Evolutionary conservation across 257 asterid genomes (phyloP).

Genomic region (Capsicum rhomboideum): DNA sequence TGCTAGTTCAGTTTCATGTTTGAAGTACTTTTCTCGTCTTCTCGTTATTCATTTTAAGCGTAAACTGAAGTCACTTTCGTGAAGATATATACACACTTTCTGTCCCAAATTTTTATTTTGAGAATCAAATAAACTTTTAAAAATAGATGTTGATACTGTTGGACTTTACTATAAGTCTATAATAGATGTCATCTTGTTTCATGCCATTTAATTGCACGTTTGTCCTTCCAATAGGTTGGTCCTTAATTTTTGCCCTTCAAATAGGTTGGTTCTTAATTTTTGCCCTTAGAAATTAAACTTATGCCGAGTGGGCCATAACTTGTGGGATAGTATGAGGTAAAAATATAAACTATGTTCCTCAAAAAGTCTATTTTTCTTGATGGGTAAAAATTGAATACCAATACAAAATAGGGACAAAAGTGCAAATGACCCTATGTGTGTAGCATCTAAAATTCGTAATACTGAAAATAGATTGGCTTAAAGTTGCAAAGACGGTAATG

Average conservation of each 20-base stretch:
- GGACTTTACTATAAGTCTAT: background rate
- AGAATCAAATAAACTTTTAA: background rate
- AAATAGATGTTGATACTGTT: background rate
- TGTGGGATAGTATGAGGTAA: no score
- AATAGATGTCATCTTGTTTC: background rate
- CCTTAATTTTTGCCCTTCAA: no score
- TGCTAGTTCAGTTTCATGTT: background rate
- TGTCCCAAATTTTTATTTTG: background rate
- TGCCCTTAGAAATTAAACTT: no score
- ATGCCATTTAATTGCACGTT: no score
- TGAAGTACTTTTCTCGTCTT: background rate
- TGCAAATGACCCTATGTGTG: background rate
- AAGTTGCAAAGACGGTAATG: background rate
- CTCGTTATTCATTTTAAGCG: background rate
- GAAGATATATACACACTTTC: background rate
- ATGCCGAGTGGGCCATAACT: no score
- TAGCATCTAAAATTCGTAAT: background rate
- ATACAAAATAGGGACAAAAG: no score
- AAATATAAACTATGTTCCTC: no score
- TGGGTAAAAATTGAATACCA: no score
- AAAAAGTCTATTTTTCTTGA: no score
- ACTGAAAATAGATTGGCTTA: background rate
- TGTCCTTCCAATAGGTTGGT: no score
- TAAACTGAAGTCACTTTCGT: no score
- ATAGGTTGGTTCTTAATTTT: no score